These are phyloP conservation scores for Eucalyptus guilfoylei DNA, from an alignment of 345 rosid species.

Conservation along the genomic window DNA sequence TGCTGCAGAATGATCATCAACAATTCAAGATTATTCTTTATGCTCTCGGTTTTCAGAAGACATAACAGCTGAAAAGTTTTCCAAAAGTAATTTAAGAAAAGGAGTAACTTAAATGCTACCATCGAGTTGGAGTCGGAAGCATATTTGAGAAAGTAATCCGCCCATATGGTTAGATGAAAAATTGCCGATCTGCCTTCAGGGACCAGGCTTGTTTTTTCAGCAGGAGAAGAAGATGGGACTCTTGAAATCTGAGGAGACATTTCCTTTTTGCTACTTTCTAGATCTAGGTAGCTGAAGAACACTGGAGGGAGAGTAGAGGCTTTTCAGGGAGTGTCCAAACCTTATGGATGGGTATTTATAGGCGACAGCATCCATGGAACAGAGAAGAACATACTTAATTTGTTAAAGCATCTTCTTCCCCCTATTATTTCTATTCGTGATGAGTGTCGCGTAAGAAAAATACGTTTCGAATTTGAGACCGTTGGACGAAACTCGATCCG, in stretches of 20 bases:
- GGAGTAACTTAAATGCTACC: background rate
- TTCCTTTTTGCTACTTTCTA: background rate
- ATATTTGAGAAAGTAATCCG: conserved; percentile 4
- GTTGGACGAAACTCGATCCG: background rate
- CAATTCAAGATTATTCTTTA: background rate
- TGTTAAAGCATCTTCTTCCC: background rate
- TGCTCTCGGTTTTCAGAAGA: background rate
- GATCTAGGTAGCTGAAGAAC: background rate
- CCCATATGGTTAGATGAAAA: conserved; percentile 8
- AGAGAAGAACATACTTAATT: background rate
- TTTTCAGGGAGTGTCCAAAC: background rate
- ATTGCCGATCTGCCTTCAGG: background rate
- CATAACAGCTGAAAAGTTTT: background rate
- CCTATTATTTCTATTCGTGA: background rate
- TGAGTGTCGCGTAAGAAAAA: background rate
- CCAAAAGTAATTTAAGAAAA: background rate
- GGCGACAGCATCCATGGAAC: background rate
- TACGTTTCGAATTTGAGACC: too few relatives aligned
- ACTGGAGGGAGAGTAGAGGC: background rate
- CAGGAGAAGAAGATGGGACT: background rate
- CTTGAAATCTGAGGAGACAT: background rate
- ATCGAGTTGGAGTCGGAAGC: background rate
- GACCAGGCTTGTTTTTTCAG: background rate
- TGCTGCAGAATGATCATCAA: background rate
- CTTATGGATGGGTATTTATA: background rate